These are phyloP conservation scores for Kodamaea suecica DNA, from an alignment of 1,139 yeast species.

Conservation along the genomic window DNA sequence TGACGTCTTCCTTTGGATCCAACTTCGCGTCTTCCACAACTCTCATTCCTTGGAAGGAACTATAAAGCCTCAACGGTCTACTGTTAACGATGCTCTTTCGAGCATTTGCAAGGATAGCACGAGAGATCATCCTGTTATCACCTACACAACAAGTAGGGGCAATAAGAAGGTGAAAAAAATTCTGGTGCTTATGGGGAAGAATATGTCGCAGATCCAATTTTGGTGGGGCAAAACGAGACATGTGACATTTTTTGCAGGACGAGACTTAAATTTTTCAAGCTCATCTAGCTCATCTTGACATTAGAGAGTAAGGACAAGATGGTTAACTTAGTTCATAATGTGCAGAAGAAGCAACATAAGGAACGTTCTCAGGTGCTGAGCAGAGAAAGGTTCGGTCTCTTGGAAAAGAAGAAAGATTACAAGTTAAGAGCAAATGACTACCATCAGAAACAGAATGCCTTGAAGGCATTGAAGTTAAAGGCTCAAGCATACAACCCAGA, in stretches of 20 bases:
- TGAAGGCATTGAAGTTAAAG: constrained; percentile 70
- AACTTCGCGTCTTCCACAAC: too few relatives aligned
- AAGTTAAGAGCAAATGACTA: constrained; percentile 82
- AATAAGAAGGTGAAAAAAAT: too few relatives aligned
- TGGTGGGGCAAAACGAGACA: neutral
- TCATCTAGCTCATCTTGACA: too few relatives aligned
- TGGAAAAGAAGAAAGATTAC: constrained; percentile 95
- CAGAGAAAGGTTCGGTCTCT: constrained; percentile 72
- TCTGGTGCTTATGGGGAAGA: too few relatives aligned
- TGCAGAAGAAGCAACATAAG: constrained; percentile 92
- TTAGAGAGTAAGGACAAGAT: constrained; percentile 38
- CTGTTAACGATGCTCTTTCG: neutral
- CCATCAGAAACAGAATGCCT: constrained; percentile 83
- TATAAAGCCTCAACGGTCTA: neutral
- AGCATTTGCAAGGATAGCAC: neutral
- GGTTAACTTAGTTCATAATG: constrained; percentile 82
- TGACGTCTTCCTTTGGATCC: too few relatives aligned
- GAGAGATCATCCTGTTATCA: neutral
- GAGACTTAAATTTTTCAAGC: constrained; percentile 6
- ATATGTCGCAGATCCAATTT: neutral
- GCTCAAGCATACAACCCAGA: constrained; percentile 84
- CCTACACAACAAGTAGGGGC: too few relatives aligned
- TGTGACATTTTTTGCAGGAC: too few relatives aligned
- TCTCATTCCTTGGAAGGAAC: too few relatives aligned
- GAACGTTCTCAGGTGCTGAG: constrained; percentile 85